A percentile compares a stretch with the other conserved stretches of the same genome.
Conservation (phyloP, 305 asterid species). For the Fraxinus greggii region DNA sequence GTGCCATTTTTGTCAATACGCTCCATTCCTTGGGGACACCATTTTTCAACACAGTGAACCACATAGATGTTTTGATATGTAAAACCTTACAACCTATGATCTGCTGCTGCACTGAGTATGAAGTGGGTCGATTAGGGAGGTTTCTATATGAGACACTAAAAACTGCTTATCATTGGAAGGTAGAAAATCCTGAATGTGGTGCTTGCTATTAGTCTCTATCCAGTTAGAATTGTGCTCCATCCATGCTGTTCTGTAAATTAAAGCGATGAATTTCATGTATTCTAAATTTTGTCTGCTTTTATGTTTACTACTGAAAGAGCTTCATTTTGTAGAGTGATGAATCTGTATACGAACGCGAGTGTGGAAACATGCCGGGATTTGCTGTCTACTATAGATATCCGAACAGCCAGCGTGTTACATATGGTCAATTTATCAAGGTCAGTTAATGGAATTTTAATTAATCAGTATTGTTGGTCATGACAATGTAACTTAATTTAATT, state of each 20-base stretch:
- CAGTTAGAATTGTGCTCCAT: background rate
- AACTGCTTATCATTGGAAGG: slow-evolving; percentile 99
- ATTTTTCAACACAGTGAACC: slow-evolving; percentile 97
- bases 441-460: slow-evolving; percentile 26
- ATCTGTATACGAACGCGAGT: slow-evolving; percentile 91
- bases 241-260: background rate
- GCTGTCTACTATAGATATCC: slow-evolving; percentile 98
- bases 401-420: slow-evolving; percentile 95
- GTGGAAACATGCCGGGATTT: slow-evolving; percentile 99
- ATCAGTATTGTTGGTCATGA: slow-evolving; percentile 10
- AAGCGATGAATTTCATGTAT: slow-evolving; percentile 8
- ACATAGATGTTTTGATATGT: slow-evolving; percentile 95
- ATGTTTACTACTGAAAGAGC: slow-evolving; percentile 12
- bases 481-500: background rate
- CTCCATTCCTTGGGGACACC: slow-evolving; percentile 99
- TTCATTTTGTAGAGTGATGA: slow-evolving; percentile 70
- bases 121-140: slow-evolving; percentile 95
- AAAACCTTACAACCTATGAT: slow-evolving; percentile 99
- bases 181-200: slow-evolving; percentile 27
- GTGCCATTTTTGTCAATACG: slow-evolving; percentile 90
- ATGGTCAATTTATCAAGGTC: slow-evolving; percentile 94
- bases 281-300: slow-evolving; percentile 5
- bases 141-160: slow-evolving; percentile 88
- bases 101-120: slow-evolving; percentile 99
- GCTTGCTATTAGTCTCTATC: slow-evolving; percentile 12